Base-by-base conservation (phyloP, 192 early-diverging fungal species). In the Gonapodya sp. region DNA sequence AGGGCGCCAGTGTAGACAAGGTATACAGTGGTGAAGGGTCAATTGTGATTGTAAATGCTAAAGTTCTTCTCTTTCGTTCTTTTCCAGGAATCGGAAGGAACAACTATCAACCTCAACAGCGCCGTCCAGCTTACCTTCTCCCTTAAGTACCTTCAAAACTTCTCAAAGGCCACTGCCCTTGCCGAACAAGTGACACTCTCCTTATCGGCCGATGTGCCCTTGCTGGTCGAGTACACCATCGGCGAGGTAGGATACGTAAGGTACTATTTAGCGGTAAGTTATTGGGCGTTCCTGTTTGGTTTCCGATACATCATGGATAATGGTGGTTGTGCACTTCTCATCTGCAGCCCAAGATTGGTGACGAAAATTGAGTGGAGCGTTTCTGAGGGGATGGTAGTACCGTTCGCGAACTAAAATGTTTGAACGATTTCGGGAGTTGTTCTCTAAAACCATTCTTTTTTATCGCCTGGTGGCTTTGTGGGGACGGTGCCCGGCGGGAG, bases 211-310 rank as follows among this genome's bases (percentile, higher is more conserved):
- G 96, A 96, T 37, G 92, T 96, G 1, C 97, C 97, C 18, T 84
- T 98, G 78, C 86, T 99, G 85, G 93, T 99, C 72, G 96, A 99
- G 87, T 99, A 96, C 88, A 92, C 93, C 83, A 91, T 97, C 80
- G 92, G 89, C 73, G 93, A 95, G 34, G 85, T 94, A 79, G 97
- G 96, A 35, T 93, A 96, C 87, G 92, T 99, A 81, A 88, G 95
- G 88, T 98, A 82, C 75, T 77, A 77, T 33, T 33, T 77, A 14
- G 75, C 30, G 18, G 75, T 64, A 64, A 64, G 46, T 64, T n/a
- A n/a, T n/a, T n/a, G n/a, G n/a, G n/a, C n/a, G n/a, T n/a, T 24
- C 24, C 46, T 24, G 75, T 18, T 31, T 77, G 75, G 34, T 16
- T 34, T 8, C 34, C 31, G 31, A 77, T 18, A 18, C 75, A 30